Evolutionary conservation across 371 early-diverging fungal species (phyloP).

Genomic region (Haplosporangium sp.): DNA sequence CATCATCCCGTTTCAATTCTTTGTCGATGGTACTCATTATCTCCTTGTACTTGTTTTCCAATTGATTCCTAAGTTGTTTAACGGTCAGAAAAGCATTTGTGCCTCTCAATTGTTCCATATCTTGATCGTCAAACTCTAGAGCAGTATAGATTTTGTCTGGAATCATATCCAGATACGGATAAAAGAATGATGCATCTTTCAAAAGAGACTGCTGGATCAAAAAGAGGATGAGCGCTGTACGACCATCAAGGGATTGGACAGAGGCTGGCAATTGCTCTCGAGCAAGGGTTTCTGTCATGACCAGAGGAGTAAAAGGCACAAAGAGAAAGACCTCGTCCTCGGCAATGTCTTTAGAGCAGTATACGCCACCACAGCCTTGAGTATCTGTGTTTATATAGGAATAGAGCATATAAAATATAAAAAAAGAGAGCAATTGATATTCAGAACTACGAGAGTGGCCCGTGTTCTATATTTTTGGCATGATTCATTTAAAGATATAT

Average conservation of each 20-base stretch:
- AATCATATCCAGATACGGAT: constrained; percentile 64
- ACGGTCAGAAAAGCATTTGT: constrained; percentile 63
- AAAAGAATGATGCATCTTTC: constrained; percentile 60
- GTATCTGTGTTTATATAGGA: constrained; percentile 29
- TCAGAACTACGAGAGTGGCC: background rate
- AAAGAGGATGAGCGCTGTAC: constrained; percentile 57
- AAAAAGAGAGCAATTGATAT: background rate
- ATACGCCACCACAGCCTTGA: constrained; percentile 60
- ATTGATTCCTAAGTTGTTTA: constrained; percentile 54
- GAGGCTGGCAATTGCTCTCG: constrained; percentile 55
- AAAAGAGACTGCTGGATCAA: constrained; percentile 55
- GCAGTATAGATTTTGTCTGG: constrained; percentile 62
- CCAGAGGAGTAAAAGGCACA: constrained; percentile 25
- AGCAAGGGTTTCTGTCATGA: constrained; percentile 57
- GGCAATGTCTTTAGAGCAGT: constrained; percentile 50
- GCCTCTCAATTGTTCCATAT: constrained; percentile 60
- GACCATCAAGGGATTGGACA: constrained; percentile 51
- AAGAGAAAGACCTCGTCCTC: constrained; percentile 29
- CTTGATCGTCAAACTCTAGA: constrained; percentile 58
- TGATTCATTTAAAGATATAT: background rate
- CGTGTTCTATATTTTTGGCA: background rate
- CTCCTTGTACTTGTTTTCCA: constrained; percentile 54
- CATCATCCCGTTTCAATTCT: constrained; percentile 28
- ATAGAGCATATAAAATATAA: background rate
- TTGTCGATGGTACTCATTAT: constrained; percentile 50